These are phyloP conservation scores for Mortierella antarctica DNA, from an alignment of 192 early-diverging fungal genomes.

Conservation along the genomic window DNA sequence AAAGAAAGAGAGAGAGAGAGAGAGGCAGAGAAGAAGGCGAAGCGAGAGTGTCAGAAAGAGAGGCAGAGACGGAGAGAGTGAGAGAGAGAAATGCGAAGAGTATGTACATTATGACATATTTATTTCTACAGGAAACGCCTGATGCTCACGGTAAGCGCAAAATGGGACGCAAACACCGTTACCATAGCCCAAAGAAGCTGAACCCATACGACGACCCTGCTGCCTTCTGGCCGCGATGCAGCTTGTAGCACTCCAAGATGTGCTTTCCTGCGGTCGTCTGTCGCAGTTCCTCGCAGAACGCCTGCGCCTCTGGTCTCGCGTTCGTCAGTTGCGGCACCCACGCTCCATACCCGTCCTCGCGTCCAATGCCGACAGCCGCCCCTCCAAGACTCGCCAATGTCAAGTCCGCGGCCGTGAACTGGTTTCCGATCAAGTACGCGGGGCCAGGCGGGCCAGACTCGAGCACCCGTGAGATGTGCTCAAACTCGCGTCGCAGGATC, in stretches of 20 bases:
- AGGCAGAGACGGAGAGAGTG: background rate
- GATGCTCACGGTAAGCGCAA: background rate
- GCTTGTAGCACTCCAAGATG: conserved; percentile 35
- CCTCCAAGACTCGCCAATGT: conserved; percentile 28
- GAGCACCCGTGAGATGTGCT: conserved; percentile 35
- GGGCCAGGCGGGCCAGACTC: conserved; percentile 28
- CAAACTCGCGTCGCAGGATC: conserved; percentile 42
- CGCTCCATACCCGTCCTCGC: conserved; percentile 41
- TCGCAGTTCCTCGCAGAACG: conserved; percentile 30
- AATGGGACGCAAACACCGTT: background rate
- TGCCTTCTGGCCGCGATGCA: conserved; percentile 36
- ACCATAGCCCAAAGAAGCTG: conserved; percentile 43
- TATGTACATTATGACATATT: too few species aligned
- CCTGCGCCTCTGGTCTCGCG: conserved; percentile 16
- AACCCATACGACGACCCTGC: conserved; percentile 33
- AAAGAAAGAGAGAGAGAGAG: conserved; percentile 1
- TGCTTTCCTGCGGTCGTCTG: conserved; percentile 42
- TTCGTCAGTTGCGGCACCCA: conserved; percentile 6
- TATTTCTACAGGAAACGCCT: background rate
- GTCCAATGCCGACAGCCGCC: conserved; percentile 11
- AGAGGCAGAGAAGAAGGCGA: background rate
- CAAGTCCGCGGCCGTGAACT: conserved; percentile 45
- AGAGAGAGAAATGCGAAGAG: background rate
- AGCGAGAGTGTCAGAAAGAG: background rate
- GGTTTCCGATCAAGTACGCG: conserved; percentile 35